Evolutionary conservation across 176 grass and related monocot genomes (phyloP).

Genomic region (bread wheat (Triticum aestivum)): DNA sequence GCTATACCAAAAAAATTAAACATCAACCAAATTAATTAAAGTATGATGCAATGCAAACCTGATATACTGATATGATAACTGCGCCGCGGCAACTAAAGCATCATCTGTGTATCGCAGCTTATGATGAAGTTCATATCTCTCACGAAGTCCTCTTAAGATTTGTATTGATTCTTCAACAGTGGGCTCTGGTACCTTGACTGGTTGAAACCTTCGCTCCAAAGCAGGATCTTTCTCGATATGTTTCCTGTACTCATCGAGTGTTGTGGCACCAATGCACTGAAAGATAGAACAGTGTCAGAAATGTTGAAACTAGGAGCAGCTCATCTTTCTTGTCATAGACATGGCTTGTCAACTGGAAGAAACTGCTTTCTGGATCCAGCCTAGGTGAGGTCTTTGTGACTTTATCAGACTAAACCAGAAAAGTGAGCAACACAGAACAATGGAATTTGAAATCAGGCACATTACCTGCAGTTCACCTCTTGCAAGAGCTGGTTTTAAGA

Average conservation of each 20-base stretch:
- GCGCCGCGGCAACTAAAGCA: conserved; percentile 80
- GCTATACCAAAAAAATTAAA: not conserved
- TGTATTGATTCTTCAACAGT: conserved; percentile 98
- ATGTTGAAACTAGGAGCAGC: conserved; percentile 3
- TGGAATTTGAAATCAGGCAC: conserved; percentile 3
- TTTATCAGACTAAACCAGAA: conserved; percentile 9
- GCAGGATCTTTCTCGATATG: conserved; percentile 99
- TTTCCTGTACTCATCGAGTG: conserved; percentile 95
- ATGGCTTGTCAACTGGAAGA: not conserved
- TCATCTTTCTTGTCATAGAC: not conserved
- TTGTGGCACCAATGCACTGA: conserved; percentile 98
- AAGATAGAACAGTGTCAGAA: conserved; percentile 34
- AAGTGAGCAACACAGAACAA: not conserved
- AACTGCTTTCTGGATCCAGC: not conserved
- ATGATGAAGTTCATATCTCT: conserved; percentile 96
- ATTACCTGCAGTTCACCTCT: conserved; percentile 99
- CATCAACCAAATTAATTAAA: not conserved
- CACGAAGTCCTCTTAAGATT: conserved; percentile 92
- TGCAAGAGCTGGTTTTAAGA: conserved; percentile 96
- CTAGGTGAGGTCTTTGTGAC: not conserved
- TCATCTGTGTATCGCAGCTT: conserved; percentile 94
- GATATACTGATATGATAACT: conserved; percentile 94
- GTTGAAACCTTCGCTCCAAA: conserved; percentile 93
- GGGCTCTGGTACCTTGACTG: conserved; percentile 95
- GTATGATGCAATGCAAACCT: conserved; percentile 46